Evolutionary conservation across 2,329 filamentous ascomycete genomes (phyloP).

Genomic region (Colletotrichum coccodes): DNA sequence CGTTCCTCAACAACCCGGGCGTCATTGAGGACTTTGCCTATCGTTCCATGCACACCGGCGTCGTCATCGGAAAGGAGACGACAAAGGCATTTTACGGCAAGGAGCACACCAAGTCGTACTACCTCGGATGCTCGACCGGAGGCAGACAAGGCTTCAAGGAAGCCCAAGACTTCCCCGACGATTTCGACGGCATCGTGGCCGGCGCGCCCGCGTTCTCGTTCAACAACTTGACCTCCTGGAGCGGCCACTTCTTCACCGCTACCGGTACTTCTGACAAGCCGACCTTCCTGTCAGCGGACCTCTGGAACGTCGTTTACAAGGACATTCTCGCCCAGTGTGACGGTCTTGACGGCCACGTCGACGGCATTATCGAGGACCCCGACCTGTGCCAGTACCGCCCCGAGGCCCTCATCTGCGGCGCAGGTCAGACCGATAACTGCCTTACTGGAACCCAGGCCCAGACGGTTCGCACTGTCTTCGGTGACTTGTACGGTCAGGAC

Average conservation of each 20-base stretch:
- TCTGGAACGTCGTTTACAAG: conserved; percentile 24
- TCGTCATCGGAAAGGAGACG: conserved; percentile 54
- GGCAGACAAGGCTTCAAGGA: conserved; percentile 61
- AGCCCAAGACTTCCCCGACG: conserved; percentile 57
- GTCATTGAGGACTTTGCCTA: conserved; percentile 49
- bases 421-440: not conserved
- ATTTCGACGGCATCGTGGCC: conserved; percentile 56
- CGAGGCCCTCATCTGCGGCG: conserved; percentile 51
- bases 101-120: conserved; percentile 52
- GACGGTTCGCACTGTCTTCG: conserved; percentile 45
- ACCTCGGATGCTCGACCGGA: conserved; percentile 61
- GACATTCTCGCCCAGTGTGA: conserved; percentile 43
- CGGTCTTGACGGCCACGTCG: conserved; percentile 35
- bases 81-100: conserved; percentile 57
- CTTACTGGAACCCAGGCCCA: conserved; percentile 45
- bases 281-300: conserved; percentile 44
- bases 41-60: conserved; percentile 44
- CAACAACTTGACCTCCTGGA: conserved; percentile 49
- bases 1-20: conserved; percentile 49
- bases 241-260: conserved; percentile 44
- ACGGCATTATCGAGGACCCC: conserved; percentile 36
- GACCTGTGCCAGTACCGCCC: conserved; percentile 47
- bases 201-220: conserved; percentile 51
- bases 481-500: conserved; percentile 40
- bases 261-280: conserved; percentile 52